These are phyloP conservation scores for Paragyromitra xinjiangensis DNA, from an alignment of 495 filamentous ascomycete species.

Conservation along the genomic window DNA sequence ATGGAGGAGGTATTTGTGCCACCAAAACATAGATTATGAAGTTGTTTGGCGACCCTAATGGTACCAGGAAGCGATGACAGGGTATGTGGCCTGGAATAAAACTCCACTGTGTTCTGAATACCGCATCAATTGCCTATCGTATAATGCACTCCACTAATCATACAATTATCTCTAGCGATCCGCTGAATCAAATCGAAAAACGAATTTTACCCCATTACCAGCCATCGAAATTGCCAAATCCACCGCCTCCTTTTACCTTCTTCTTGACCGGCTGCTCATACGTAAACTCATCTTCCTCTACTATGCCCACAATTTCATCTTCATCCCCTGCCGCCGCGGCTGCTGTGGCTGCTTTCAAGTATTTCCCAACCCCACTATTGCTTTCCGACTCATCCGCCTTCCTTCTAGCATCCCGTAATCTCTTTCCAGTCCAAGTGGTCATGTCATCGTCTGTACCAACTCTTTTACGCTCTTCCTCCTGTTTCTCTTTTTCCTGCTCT, in stretches of 20 bases:
- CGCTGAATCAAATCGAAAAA: constrained; percentile 3
- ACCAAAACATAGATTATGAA: not conserved
- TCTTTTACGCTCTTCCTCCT: constrained; percentile 63
- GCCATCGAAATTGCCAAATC: constrained; percentile 92
- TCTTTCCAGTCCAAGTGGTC: constrained; percentile 92
- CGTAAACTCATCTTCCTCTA: constrained; percentile 67
- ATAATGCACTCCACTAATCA: not conserved
- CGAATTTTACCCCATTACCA: constrained; percentile 64
- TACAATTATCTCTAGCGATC: not conserved
- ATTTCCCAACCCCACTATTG: constrained; percentile 76
- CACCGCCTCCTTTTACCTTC: constrained; percentile 76
- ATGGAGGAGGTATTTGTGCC: not conserved
- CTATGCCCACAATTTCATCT: constrained; percentile 68
- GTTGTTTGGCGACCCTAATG: not conserved
- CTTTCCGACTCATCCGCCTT: constrained; percentile 61
- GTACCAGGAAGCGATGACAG: not conserved
- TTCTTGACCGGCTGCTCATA: constrained; percentile 77
- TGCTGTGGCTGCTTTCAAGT: constrained; percentile 61
- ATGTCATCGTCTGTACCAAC: constrained; percentile 78
- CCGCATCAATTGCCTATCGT: constrained; percentile 2
- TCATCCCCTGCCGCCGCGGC: constrained; percentile 64
- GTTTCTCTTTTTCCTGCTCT: constrained; percentile 62
- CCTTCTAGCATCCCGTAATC: constrained; percentile 70
- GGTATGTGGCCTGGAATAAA: not conserved
- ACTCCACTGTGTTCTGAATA: not conserved